Evolutionary conservation across 768 basidiomycete species (phyloP), one percentile per base, ranked within the genome.

Genomic region (Austroboletus eburneus): DNA sequence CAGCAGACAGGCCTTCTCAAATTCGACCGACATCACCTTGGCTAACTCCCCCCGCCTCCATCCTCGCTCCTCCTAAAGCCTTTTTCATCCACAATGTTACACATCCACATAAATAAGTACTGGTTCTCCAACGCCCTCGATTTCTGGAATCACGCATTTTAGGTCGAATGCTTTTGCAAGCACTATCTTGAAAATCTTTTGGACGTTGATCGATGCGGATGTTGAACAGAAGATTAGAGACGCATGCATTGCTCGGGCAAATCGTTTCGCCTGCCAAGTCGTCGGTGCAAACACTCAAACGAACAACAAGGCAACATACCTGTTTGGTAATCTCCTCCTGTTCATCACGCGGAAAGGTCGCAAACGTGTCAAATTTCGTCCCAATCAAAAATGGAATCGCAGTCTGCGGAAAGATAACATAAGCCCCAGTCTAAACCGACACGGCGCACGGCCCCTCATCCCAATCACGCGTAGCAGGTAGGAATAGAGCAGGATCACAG

Each of bases 151-250:
- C 57, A 94, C 91, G 63, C 94, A 97, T 79, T 98, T 98, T 56
- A 98, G 80, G 71, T 98, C 96, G 61, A 98, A 98, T 25, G 94
- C 93, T 63, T 98, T 95, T 39, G 91, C 89, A 41, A 95, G 79
- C 37, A 95, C 91, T 67, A 96, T 96, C 76, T 96, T 94, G 81
- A 95, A 95, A 56, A 95, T 95, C 76, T 99, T 99, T 75, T 99
- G 96, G 45, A 99, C 95, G 69, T 99, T 99, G 74, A 98, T 96
- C 51, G 94, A 94, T 54, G 95, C 94, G 39, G 91, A 91, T 39
- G 96, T 99, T 42, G 95, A 97, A 72, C 95, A 99, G 71, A 98
- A 99, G 67, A 99, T 96, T 50, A 99, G 72, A n/a, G 94, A 95
- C 16, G 96, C 94, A 66, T 98, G 94, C 96, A 99, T 99, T 42